Evolutionary conservation across 2,329 filamentous ascomycete genomes (phyloP).

Genomic region (Grosmannia huntii): DNA sequence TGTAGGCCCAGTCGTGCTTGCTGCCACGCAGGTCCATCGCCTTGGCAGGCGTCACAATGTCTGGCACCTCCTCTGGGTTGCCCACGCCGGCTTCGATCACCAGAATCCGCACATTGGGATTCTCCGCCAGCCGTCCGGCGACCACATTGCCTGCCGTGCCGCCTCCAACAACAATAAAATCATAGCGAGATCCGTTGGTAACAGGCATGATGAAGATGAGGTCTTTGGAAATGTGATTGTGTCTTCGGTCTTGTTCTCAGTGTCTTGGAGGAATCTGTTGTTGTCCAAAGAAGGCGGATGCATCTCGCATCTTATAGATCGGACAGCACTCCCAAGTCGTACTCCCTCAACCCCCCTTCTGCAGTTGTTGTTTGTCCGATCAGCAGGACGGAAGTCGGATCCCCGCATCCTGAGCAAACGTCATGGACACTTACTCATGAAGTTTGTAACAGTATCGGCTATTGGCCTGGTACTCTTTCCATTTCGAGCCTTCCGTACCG

Average conservation of each 20-base stretch:
- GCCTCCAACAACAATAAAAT: conserved; percentile 28
- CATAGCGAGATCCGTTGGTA: conserved; percentile 23
- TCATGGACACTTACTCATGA: background rate
- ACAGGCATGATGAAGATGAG: conserved; percentile 18
- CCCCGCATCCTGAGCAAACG: background rate
- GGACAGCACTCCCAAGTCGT: background rate
- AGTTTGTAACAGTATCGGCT: background rate
- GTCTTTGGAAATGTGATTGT: background rate
- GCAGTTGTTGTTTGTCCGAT: background rate
- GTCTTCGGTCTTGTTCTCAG: too few relatives aligned
- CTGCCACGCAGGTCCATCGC: conserved; percentile 41
- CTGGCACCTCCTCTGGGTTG: conserved; percentile 34
- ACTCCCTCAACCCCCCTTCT: background rate
- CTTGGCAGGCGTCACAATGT: conserved; percentile 38
- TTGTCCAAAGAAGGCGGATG: background rate
- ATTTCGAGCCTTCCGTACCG: background rate
- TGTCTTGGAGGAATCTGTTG: background rate
- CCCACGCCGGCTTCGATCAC: conserved; percentile 34
- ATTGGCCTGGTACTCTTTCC: background rate
- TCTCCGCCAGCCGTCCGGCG: conserved; percentile 38
- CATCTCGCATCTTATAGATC: background rate
- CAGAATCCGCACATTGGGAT: conserved; percentile 30
- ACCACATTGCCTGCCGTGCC: conserved; percentile 36
- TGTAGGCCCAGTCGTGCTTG: conserved; percentile 48
- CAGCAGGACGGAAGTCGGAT: background rate